Percentiles rank a stretch among this genome's conserved stretches.
Conservation (phyloP, 495 filamentous ascomycete genomes). For the Cryomyces minteri region DNA sequence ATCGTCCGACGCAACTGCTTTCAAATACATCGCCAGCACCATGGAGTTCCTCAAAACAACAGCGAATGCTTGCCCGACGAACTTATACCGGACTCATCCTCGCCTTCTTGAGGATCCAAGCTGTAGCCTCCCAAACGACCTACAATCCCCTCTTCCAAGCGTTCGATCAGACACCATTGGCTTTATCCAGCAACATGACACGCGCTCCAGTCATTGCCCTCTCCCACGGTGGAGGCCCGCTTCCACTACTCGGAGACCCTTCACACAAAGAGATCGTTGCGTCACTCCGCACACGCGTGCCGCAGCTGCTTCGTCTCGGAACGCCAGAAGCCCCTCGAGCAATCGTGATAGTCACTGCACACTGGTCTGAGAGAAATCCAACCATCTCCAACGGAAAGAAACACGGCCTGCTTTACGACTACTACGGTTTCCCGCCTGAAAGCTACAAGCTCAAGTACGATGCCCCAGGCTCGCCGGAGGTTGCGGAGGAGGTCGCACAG, state of each 20-base stretch:
- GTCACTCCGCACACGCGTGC: conserved; percentile 18
- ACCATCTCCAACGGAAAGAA: conserved; percentile 19
- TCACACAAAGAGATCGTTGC: conserved; percentile 15
- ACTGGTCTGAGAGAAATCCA: conserved; percentile 19
- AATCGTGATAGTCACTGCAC: conserved; percentile 24
- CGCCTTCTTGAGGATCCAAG: no score
- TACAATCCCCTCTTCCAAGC: no score
- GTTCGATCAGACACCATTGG: no score
- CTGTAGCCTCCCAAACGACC: no score
- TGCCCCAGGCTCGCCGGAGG: conserved; percentile 21
- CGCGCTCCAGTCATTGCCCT: conserved; percentile 23
- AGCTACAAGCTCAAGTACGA: conserved; percentile 23
- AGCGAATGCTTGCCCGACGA: no score
- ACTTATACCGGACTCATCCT: no score
- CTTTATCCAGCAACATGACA: conserved; percentile 8
- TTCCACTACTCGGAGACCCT: conserved; percentile 24
- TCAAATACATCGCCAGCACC: no score
- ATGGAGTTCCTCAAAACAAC: no score
- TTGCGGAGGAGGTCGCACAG: conserved; percentile 17
- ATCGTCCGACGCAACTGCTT: no score
- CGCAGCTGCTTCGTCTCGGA: conserved; percentile 19
- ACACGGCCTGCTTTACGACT: conserved; percentile 24
- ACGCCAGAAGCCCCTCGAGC: conserved; percentile 19
- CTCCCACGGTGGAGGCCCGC: conserved; percentile 25
- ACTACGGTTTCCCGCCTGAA: conserved; percentile 22